These are phyloP conservation scores for Eutrema yunnanense DNA, from an alignment of 345 rosid species.

Conservation along the genomic window DNA sequence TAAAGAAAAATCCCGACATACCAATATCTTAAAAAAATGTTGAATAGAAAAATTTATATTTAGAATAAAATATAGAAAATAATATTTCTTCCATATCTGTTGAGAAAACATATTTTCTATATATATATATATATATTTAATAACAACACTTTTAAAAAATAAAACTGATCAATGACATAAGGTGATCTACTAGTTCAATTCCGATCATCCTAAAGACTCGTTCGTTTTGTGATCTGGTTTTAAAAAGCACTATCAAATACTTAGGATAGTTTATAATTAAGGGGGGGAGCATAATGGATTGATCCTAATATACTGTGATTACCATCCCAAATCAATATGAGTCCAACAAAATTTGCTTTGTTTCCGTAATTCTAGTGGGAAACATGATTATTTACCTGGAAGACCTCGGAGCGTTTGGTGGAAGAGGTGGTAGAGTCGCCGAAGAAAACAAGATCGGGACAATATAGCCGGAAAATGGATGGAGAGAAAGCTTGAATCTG, in stretches of 20 bases:
- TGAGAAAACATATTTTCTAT: neutral
- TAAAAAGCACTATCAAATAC: neutral
- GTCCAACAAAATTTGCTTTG: neutral
- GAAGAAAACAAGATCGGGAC: conserved; percentile 78
- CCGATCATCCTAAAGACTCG: neutral
- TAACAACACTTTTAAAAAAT: neutral
- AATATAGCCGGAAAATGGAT: conserved; percentile 45
- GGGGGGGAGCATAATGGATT: neutral
- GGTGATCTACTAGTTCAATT: neutral
- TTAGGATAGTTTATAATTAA: neutral
- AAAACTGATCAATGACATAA: neutral
- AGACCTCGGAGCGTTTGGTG: conserved; percentile 58
- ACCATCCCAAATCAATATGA: neutral
- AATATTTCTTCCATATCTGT: neutral
- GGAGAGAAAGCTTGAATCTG: conserved; percentile 65
- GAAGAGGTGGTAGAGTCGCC: conserved; percentile 59
- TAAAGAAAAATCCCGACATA: too few species aligned
- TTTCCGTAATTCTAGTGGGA: neutral
- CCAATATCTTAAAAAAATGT: neutral
- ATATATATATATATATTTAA: neutral
- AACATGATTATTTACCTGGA: conserved; percentile 22
- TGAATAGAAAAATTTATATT: neutral
- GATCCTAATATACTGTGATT: neutral
- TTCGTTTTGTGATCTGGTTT: neutral
- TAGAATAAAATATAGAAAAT: neutral